Base-by-base conservation (phyloP, 2,329 filamentous ascomycete species). In the Phialocephala sp. region DNA sequence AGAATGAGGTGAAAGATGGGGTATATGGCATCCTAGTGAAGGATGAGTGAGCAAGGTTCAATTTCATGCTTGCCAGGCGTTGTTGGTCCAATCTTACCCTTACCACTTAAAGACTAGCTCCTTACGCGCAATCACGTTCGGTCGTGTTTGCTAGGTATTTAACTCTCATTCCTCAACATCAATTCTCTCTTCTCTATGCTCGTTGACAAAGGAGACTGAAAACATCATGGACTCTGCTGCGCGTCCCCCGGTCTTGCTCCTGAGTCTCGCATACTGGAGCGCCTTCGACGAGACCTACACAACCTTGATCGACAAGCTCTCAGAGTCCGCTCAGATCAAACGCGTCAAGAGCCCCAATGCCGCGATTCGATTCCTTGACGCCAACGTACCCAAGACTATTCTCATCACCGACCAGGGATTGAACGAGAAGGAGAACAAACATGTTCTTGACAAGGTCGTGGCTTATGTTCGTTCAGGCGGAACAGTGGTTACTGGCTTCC, bases 381-480 rank as follows among this genome's bases (percentile, higher is more conserved):
- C 61, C 32, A 69, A 74, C 27, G 72, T 58, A 12, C 72, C 71
- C 12, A 66, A 62, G 27, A 69, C 68, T 18, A 70, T 77, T 27
- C 39, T 77, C 11, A 65, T 71, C 60, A 75, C 73, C 4, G 74
- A 76, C 45, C 63, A 69, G 43, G 73, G 70, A 18, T 61, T 77
- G 22, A 68, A 66, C 4, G 14, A 69, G 8, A 4, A 32, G 11
- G 58, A 63, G n/a, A 69, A 74, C 64, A 55, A 57, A 9, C n/a
- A 27, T 9, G 68, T 75, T 4, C 60, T 76, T 15, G 54, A 72
- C 12, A 70, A 64, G 36, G 39, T 76, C 18, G 47, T 67, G 1
- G 20, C 69, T 1, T 77, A 76, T 62, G 55, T 72, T 14, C 43
- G 50, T 1, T 62, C 69, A 50, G 74, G 76, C 12, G 73, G 75